Base-by-base conservation (phyloP, 768 basidiomycete genomes). In the Mycena leptocephala region DNA sequence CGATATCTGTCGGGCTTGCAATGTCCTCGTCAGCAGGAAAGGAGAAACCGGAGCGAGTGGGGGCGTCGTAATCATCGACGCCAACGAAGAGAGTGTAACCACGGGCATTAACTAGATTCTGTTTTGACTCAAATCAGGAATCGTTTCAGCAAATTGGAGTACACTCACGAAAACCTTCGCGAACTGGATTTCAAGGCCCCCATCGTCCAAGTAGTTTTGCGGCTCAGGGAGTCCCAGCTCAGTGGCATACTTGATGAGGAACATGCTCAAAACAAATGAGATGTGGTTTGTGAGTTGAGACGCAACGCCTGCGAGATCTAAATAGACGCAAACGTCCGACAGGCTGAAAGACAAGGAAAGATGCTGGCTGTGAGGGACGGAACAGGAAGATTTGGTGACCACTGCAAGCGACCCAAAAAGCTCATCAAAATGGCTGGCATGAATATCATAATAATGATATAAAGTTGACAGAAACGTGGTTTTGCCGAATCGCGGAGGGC, bases 81-180 rank as follows among this genome's bases (percentile, higher is more conserved):
- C 46, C 39, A 16, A 76, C 75, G 18, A 76, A 76, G 5, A 76
- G 69, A 2, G 56, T 76, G 39, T 67, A 24, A 16, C 64, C 70
- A 5, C 43, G 22, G 18, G 70, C 63, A 18, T 13, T 39, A 16
- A 76, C 70, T 0, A 76, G 56, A 20, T 39, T 32, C 69, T 76
- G 20, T 58, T 22, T 20, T 18, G 10, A 39, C 35, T n/a, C n/a
- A n/a, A n/a, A 18, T 68, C 64, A 68, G 33, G 8, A 35, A 37
- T 14, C 8, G 64, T 20, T 24, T 14, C 2, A 14, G 51, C 22
- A 9, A 46, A n/a, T 28, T 22, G 13, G 24, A 61, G 16, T 24
- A 16, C n/a, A 51, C 75, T 67, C 37, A 76, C 75, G 32, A 76
- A 76, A 3, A 70, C 43, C 28, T 39, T 66, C 5, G 30, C 24